Base-by-base conservation (phyloP, 2,329 filamentous ascomycete species). In the Remersonia thermophila region DNA sequence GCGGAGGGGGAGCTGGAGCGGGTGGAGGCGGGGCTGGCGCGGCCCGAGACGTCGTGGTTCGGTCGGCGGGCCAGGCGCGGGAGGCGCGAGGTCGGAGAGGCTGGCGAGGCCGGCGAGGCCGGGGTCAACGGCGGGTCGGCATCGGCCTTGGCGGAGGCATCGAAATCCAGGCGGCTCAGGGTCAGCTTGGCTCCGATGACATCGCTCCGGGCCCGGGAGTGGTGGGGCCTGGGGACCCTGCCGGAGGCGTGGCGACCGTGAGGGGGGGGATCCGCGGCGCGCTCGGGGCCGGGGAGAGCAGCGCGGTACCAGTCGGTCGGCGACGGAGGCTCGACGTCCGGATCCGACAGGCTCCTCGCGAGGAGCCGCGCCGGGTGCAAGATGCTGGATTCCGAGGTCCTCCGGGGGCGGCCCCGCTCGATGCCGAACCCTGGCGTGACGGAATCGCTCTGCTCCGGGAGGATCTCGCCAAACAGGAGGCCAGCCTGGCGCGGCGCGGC, bases 391-490 rank as follows among this genome's bases (percentile, higher is more conserved):
- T 87, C 83, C 30, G 81, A 83, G 15, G 77, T 78, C 55, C 79
- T 69, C 44, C 79, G 65, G 41, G 66, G 63, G 34, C 68, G 61
- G 33, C 61, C 50, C 25, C 57, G 55, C 41, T 69, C 62, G 44
- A 81, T 80, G 35, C 77, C 78, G 58, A 74, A 76, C 4, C 73
- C 76, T 35, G 65, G 61, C 33, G 67, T 60, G 14, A 63, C 56
- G 17, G 65, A 52, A 46, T 71, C 65, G 48, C 64, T 65, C 46
- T 73, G 66, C 27, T 73, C 65, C n/a, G 73, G 68, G 18, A 76
- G 60, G 46, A 87, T 70, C 56, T 87, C 83, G 27, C 83, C 83
- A 59, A 89, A 89, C 14, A 87, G 60, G 26, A 83, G 71, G 42
- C 68, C 68, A 36, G 66, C 64, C 32, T 61, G 47, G 43, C 56